Percentiles rank a stretch among this genome's conserved stretches.
Conservation (phyloP, 2,329 filamentous ascomycete species). For the Colletotrichum cordylinicola region DNA sequence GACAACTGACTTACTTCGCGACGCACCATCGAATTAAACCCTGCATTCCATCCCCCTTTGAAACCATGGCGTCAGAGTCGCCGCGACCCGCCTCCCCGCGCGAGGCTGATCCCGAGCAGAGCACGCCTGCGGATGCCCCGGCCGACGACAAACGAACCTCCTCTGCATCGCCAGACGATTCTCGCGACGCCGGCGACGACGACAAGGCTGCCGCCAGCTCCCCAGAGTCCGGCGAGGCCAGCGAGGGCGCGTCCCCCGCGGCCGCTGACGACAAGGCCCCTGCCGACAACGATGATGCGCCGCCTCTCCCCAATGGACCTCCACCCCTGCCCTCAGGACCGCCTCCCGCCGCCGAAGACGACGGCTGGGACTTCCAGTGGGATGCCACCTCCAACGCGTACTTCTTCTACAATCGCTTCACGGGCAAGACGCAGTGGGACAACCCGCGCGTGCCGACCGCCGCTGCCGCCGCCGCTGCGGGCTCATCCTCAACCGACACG, state of each 20-base stretch:
- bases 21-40: slow-evolving; percentile 12
- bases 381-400: slow-evolving; percentile 71
- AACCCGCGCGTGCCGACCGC: slow-evolving; percentile 74
- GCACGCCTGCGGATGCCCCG: not conserved
- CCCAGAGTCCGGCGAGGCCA: slow-evolving; percentile 21
- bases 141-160: not conserved
- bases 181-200: not conserved
- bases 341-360: slow-evolving; percentile 62
- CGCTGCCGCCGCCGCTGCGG: slow-evolving; percentile 28
- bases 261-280: slow-evolving; percentile 10
- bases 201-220: slow-evolving; percentile 10
- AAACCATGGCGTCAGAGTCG: slow-evolving; percentile 17
- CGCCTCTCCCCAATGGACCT: slow-evolving; percentile 40
- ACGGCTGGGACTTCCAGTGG: slow-evolving; percentile 85
- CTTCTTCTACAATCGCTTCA: slow-evolving; percentile 88
- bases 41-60: slow-evolving; percentile 15
- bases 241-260: slow-evolving; percentile 1
- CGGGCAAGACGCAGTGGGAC: slow-evolving; percentile 79
- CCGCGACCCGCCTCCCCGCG: slow-evolving; percentile 4
- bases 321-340: slow-evolving; percentile 51
- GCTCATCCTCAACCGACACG: slow-evolving; percentile 15
- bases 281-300: slow-evolving; percentile 28
- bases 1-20: slow-evolving; percentile 1
- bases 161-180: not conserved
- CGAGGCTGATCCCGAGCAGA: slow-evolving; percentile 5